Percentiles rank a stretch among this genome's conserved stretches.
These are phyloP conservation scores for Thelonectria discophora DNA, from an alignment of 2,329 filamentous ascomycete genomes.

Conservation along the genomic window DNA sequence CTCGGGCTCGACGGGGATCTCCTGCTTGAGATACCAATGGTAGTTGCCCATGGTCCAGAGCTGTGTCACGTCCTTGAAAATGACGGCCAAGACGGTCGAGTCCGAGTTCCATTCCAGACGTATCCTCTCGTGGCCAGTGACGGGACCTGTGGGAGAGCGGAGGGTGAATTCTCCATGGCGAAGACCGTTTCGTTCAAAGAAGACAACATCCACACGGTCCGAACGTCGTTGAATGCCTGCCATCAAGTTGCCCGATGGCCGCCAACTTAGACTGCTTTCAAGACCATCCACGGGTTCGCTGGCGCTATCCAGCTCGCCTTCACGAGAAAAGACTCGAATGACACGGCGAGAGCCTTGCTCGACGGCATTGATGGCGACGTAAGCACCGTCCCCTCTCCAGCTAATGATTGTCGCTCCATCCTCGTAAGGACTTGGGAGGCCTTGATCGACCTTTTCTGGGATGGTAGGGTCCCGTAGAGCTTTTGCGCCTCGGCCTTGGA, in stretches of 20 bases:
- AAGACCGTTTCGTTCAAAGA: constrained; percentile 97
- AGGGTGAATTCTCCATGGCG: constrained; percentile 95
- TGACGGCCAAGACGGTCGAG: constrained; percentile 88
- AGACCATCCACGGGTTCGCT: constrained; percentile 94
- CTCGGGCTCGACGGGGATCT: constrained; percentile 63
- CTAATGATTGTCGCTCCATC: constrained; percentile 77
- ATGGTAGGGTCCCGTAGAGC: constrained; percentile 93
- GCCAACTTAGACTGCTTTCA: constrained; percentile 89
- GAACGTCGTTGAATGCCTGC: constrained; percentile 81
- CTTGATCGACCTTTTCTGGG: constrained; percentile 89
- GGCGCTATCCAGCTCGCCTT: constrained; percentile 89
- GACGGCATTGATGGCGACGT: constrained; percentile 85
- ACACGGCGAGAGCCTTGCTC: constrained; percentile 75
- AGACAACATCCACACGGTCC: constrained; percentile 81
- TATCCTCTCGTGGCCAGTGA: constrained; percentile 66
- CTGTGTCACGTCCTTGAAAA: constrained; percentile 78
- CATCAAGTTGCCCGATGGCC: constrained; percentile 88
- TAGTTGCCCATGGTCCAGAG: constrained; percentile 98
- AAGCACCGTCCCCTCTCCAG: constrained; percentile 95
- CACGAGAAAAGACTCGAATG: constrained; percentile 89
- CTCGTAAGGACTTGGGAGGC: constrained; percentile 77
- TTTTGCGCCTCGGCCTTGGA: constrained; percentile 88
- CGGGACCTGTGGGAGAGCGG: constrained; percentile 67
- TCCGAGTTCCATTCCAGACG: constrained; percentile 87
- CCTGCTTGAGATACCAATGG: constrained; percentile 97